phyloP scores from a whole-genome alignment of 179 eudicot species.

The Actinidia arguta region DNA sequence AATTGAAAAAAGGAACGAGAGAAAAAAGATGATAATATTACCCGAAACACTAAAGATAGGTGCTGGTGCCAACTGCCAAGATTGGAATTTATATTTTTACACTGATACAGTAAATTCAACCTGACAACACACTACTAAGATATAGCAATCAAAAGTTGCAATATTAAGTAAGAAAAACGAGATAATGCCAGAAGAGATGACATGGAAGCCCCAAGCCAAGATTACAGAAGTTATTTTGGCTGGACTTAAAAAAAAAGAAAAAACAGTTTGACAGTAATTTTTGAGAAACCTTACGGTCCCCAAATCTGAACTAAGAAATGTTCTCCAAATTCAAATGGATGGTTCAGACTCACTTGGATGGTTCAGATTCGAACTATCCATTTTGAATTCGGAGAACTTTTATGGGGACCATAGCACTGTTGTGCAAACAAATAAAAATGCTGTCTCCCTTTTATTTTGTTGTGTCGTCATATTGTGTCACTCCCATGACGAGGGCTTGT shows the following conservation, averaged over 20 bases:
- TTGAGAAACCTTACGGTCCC: too few species aligned
- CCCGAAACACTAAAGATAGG: background rate
- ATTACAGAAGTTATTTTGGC: background rate
- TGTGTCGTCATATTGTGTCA: background rate
- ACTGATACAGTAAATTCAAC: background rate
- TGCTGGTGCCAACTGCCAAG: background rate
- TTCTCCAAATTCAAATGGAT: too few species aligned
- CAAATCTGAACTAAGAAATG: too few species aligned
- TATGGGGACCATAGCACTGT: background rate
- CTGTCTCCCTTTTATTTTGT: background rate
- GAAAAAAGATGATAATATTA: background rate
- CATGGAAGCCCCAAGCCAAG: constrained; percentile 9
- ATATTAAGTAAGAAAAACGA: constrained; percentile 5
- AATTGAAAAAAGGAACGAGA: background rate
- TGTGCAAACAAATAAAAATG: background rate
- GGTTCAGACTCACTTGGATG: too few species aligned
- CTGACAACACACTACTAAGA: background rate
- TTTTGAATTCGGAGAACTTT: too few species aligned
- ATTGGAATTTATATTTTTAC: background rate
- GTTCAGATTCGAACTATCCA: too few species aligned
- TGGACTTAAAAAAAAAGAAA: background rate
- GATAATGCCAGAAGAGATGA: background rate
- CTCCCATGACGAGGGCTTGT: background rate
- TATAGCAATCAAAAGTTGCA: background rate
- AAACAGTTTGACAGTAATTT: background rate